phyloP scores from a whole-genome alignment of 2,329 filamentous ascomycete species.

The Penicillium aurantiogriseum region DNA sequence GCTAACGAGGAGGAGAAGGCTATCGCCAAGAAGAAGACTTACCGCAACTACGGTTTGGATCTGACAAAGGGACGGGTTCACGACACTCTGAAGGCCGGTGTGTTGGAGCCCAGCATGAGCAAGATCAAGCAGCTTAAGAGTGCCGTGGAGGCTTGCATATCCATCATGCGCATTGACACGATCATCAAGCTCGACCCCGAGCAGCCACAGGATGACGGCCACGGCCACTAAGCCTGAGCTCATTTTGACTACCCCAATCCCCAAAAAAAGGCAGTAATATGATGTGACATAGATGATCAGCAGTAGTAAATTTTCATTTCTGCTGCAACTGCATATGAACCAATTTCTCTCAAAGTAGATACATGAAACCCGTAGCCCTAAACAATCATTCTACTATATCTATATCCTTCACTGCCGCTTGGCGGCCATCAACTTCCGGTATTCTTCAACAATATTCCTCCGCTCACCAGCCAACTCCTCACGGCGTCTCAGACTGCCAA shows the following conservation, averaged over 20 bases:
- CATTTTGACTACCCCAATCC: conserved; percentile 15
- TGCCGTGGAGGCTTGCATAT: conserved; percentile 96
- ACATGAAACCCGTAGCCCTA: conserved; percentile 1
- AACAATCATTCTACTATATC: not conserved
- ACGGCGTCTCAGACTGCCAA: conserved; percentile 68
- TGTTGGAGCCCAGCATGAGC: conserved; percentile 95
- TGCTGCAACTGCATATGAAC: conserved; percentile 23
- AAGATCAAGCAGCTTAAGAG: conserved; percentile 98
- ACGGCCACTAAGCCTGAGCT: conserved; percentile 65
- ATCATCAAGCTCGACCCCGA: conserved; percentile 97
- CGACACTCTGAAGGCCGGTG: conserved; percentile 90
- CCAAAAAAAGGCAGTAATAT: conserved; percentile 37
- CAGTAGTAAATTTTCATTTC: conserved; percentile 16
- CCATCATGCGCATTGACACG: conserved; percentile 99
- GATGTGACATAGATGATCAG: conserved; percentile 28
- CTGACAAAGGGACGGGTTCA: conserved; percentile 84
- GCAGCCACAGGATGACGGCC: conserved; percentile 75
- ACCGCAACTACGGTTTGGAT: conserved; percentile 98
- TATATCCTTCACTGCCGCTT: conserved; percentile 37
- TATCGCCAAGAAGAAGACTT: conserved; percentile 89
- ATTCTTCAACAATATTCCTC: conserved; percentile 69
- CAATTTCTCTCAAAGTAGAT: conserved; percentile 7
- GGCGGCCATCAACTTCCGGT: conserved; percentile 67
- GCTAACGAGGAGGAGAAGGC: conserved; percentile 77
- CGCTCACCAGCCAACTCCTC: conserved; percentile 71